Conservation (phyloP, 2,329 filamentous ascomycete species). For the Diaporthe aspalathi region DNA sequence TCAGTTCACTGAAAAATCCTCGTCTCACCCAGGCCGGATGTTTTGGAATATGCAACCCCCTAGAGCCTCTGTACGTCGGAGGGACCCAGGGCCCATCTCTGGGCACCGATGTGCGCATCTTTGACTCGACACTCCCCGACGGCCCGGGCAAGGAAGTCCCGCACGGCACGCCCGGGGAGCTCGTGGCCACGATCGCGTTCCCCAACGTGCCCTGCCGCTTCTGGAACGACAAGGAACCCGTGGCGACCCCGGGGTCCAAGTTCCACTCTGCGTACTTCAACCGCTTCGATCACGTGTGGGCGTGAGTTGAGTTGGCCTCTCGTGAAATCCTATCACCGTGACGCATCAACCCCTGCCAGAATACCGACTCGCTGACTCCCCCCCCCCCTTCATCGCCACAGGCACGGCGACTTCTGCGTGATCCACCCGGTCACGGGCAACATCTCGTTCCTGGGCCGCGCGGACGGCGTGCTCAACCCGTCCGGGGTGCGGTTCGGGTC, state of each 20-base stretch:
- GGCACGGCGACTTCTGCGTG: slow-evolving; percentile 73
- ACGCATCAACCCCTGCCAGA: not conserved
- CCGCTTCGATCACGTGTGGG: slow-evolving; percentile 77
- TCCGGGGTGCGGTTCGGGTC: slow-evolving; percentile 83
- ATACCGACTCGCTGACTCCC: not conserved
- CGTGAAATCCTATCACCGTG: not conserved
- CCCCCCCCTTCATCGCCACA: not conserved
- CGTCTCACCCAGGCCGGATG: slow-evolving; percentile 60
- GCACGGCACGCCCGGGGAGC: slow-evolving; percentile 76
- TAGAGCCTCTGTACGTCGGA: slow-evolving; percentile 73
- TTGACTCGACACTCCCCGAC: slow-evolving; percentile 69
- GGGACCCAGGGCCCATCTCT: slow-evolving; percentile 63
- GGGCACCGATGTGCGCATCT: slow-evolving; percentile 66
- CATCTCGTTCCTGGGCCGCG: slow-evolving; percentile 75
- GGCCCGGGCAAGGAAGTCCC: slow-evolving; percentile 58
- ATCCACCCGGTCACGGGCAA: slow-evolving; percentile 75
- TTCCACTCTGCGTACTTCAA: slow-evolving; percentile 72
- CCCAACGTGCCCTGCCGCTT: slow-evolving; percentile 80
- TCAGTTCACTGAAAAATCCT: slow-evolving; percentile 10
- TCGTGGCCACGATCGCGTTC: slow-evolving; percentile 77
- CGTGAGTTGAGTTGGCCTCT: slow-evolving; percentile 74
- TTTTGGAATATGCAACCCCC: slow-evolving; percentile 73
- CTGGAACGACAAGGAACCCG: slow-evolving; percentile 63
- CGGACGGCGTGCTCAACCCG: slow-evolving; percentile 84
- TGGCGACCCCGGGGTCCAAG: slow-evolving; percentile 61